Base-by-base conservation (phyloP, 148 eudicot genomes). In the Limonium bicolor region DNA sequence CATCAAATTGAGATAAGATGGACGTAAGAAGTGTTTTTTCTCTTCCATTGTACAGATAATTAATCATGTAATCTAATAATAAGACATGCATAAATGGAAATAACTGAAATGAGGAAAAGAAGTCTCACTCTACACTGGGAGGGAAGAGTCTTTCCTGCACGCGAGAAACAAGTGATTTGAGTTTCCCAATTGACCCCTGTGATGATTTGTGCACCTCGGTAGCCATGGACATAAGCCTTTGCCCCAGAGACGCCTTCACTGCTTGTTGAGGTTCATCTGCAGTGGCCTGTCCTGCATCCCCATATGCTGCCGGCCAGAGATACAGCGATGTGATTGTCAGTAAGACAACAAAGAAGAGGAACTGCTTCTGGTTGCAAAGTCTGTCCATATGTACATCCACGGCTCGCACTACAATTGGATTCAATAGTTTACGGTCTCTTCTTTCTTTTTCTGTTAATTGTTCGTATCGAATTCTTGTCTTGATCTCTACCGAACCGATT, bases 41-140 rank as follows among this genome's bases (percentile, higher is more conserved):
- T 4, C 11, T 35, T 35, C 14, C 15, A n/a, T 13, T 10, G 15
- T 20, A 13, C 11, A 17, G 12, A n/a, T 16, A 12, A 3, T 16
- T 27, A 12, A 27, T 21, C 10, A 41, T 20, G 26, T 14, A n/a
- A 1, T 7, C 6, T 8, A 16, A 16, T 21, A 12, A 22, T 1
- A 4, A 6, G 0, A 22, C 3, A 14, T 11, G 30, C 10, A 6
- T 23, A 25, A n/a, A 27, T 8, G 10, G 2, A 11, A 5, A 1
- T 3, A 2, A 10, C 21, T n/a, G 29, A 16, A 20, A 32, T 11
- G 12, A 11, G 6, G 5, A 21, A 27, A 21, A 11, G 6, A 26
- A 20, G 54, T 43, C 71, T 49, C 55, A 66, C 71, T 66, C 66
- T 22, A 66, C 7, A 6, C 31, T 54, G 20, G 71, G 71, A 37